Evolutionary conservation across 441 rosid species (phyloP), one percentile per base, ranked within the genome.

Genomic region (Capsella rubella): DNA sequence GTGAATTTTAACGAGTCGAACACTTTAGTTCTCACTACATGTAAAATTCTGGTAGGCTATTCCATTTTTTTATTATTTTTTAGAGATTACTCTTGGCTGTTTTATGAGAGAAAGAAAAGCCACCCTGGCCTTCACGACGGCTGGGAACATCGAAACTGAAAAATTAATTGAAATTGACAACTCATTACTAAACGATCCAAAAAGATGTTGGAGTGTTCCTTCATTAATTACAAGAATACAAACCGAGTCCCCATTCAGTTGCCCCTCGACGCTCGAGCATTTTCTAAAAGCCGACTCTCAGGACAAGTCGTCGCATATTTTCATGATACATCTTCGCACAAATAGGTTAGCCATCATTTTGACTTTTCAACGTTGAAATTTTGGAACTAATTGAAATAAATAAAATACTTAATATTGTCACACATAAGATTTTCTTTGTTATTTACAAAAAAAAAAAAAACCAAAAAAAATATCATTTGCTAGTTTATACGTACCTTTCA

Each of bases 181-280:
- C 50, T 25, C 25, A 27, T 25, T 66, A 37, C 37, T 37, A 66
- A 35, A 66, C 35, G 37, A 66, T 51, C 69, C 71, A 37, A 52
- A 21, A 21, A 37, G 9, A 66, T 8, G 52, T 35, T 51, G 47
- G 71, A 51, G 10, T 52, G 39, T 37, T 66, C 49, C 59, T 27
- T 66, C 3, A 66, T 14, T n/a, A 27, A 37, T 28, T 43, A 66
- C 49, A 66, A 66, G 14, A 25, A 8, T 51, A 52, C 71, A 37
- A 66, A 64, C 69, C 46, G 57, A 64, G 57, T 18, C 46, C 45
- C 14, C 8, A 31, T 31, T 61, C 14, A 25, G 11, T 31, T 11
- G 16, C 37, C 52, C 52, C 8, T 43, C 14, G 18, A 14, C 37
- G 32, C 37, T 14, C 35, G 67, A 61, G 35, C n/a, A 43, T 62